Conservation (phyloP, 2,329 filamentous ascomycete genomes). For the Clonostachys byssicola region DNA sequence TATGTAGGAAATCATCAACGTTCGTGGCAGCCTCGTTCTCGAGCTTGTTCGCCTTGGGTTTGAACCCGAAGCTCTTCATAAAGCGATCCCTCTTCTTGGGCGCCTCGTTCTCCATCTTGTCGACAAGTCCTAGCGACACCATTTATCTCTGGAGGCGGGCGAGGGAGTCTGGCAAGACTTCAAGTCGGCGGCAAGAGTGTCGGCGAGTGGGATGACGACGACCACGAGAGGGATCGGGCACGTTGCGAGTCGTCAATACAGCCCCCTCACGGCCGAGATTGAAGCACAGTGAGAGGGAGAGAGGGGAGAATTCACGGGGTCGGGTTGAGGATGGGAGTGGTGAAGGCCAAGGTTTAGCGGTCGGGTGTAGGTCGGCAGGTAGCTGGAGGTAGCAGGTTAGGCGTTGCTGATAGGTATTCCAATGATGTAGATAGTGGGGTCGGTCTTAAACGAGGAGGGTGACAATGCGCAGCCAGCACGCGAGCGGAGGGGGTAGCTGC, state of each 20-base stretch:
- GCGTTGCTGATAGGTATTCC: background rate
- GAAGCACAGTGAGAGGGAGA: background rate
- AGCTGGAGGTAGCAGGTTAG: too few species aligned
- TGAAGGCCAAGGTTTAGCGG: too few species aligned
- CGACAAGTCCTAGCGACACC: background rate
- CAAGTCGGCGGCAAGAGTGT: background rate
- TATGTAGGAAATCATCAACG: constrained; percentile 56
- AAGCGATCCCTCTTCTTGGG: constrained; percentile 46
- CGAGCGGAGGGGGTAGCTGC: constrained; percentile 1
- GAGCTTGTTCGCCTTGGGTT: constrained; percentile 29
- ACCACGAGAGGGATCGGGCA: background rate
- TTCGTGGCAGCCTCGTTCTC: constrained; percentile 33
- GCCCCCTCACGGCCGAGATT: background rate
- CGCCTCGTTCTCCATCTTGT: constrained; percentile 39
- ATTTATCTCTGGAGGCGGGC: too few species aligned
- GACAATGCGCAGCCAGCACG: constrained; percentile 1
- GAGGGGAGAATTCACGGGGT: background rate
- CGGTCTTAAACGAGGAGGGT: constrained; percentile 3
- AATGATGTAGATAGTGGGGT: constrained; percentile 4
- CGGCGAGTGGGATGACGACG: background rate
- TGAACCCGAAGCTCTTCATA: constrained; percentile 58
- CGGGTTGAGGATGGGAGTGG: too few species aligned
- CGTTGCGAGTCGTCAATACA: background rate
- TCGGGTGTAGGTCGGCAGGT: too few species aligned
- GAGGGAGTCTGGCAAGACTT: background rate